Base-by-base conservation (phyloP, 352 stramenopile species). In the Phytopythium helicoides region DNA sequence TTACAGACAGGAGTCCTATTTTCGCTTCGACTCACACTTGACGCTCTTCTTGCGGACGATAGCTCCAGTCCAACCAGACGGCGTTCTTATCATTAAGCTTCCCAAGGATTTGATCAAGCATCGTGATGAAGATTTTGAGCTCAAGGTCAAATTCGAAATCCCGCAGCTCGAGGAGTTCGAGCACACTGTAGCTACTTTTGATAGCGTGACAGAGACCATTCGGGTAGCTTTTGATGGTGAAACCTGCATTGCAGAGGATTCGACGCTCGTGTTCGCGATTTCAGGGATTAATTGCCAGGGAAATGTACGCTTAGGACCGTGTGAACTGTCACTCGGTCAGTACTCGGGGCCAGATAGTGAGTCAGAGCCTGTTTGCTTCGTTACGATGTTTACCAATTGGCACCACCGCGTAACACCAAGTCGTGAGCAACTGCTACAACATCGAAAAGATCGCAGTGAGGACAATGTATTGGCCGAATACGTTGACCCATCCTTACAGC, bases 1-100 rank as follows among this genome's bases (percentile, higher is more conserved):
- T 11, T 44, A 44, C 38, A 14, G 38, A 9, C 38, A 44, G n/a
- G 38, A 44, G 22, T 44, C 38, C 38, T 44, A 44, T n/a, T 44
- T 44, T n/a, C 38, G 22, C 15, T 44, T 44, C 7, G 22, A 44
- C 18, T 22, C 38, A 14, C 18, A 26, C 9, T n/a, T 44, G 38
- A 25, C 38, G n/a, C 38, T 44, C n/a, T 25, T 11, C 38, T 44
- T 44, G n/a, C 18, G 22, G 11, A 44, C 38, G 38, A 44, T 44
- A 5, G 38, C 38, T 7, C 38, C 38, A n/a, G 22, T 44, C 15
- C n/a, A 18, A 25, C n/a, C 38, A 22, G 15, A 26, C 38, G n/a
- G 38, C 1, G 38, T 44, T 15, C 38, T 26, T 11, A 22, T 25
- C 38, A 22, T 44, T 2, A 15, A 44, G 38, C 18, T 44, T 44